Evolutionary conservation across 306 rosid genomes (phyloP).

Genomic region (Begonia peltatifolia): DNA sequence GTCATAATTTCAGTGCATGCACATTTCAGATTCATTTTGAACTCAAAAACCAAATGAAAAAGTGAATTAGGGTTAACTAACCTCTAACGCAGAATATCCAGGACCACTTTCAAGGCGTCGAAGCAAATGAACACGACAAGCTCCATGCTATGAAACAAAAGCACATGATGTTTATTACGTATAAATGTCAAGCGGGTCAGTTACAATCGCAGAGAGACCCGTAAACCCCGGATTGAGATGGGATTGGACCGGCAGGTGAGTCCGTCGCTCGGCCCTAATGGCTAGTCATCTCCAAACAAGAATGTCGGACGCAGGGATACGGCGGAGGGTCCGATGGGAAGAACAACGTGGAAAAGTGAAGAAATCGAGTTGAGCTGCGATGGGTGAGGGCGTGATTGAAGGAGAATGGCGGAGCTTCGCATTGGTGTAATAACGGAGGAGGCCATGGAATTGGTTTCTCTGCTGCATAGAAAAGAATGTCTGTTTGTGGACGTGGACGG

Average conservation of each 20-base stretch:
- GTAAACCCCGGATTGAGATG: neutral
- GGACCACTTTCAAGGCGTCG: neutral
- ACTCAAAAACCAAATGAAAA: neutral
- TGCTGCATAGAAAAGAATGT: conserved; percentile 8
- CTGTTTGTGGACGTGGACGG: conserved; percentile 18
- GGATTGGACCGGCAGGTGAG: conserved; percentile 8
- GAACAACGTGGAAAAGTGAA: too few species aligned
- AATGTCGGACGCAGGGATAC: neutral
- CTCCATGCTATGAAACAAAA: conserved; percentile 8
- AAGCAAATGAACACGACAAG: conserved; percentile 1
- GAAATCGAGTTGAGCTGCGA: neutral
- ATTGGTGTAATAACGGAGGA: conserved; percentile 4
- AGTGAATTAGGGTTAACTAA: neutral
- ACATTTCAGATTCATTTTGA: neutral
- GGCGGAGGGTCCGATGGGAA: neutral
- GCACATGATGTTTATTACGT: neutral
- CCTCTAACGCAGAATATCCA: neutral
- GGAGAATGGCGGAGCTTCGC: neutral
- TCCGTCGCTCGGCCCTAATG: neutral
- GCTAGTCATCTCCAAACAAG: neutral
- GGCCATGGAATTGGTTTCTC: conserved; percentile 1
- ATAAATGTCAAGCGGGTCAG: too few species aligned
- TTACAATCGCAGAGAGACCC: neutral
- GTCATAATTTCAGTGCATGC: neutral
- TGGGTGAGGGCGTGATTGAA: neutral